phyloP scores from a whole-genome alignment of 345 rosid genomes.

The Clausena lansium region DNA sequence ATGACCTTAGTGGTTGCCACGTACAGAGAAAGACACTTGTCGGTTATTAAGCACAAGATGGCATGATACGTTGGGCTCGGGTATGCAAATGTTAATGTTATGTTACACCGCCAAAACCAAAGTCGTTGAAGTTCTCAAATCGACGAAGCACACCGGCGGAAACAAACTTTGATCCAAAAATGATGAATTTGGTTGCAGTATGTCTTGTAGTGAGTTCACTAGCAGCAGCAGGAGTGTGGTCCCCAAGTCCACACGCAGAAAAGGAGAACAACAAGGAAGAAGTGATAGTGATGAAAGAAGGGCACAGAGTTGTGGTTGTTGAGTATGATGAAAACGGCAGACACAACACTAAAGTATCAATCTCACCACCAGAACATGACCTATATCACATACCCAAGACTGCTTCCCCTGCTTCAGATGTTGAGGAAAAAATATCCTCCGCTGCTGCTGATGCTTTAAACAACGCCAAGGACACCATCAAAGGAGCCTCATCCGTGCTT shows the following conservation, averaged over 20 bases:
- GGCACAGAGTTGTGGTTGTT: conserved; percentile 61
- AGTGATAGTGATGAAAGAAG: conserved; percentile 61
- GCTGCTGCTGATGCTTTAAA: conserved; percentile 1
- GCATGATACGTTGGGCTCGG: neutral
- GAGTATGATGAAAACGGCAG: conserved; percentile 62
- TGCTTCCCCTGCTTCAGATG: neutral
- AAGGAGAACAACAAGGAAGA: conserved; percentile 13
- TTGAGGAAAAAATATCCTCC: neutral
- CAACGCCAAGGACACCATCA: conserved; percentile 25
- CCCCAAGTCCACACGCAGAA: conserved; percentile 32
- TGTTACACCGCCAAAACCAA: neutral
- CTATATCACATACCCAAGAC: neutral
- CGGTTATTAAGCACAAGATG: neutral
- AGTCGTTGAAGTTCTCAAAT: neutral
- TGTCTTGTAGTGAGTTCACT: conserved; percentile 49
- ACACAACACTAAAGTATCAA: conserved; percentile 56
- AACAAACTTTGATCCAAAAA: neutral
- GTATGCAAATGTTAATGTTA: neutral
- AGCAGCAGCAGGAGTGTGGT: conserved; percentile 56
- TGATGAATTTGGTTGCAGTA: conserved; percentile 61
- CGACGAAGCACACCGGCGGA: neutral
- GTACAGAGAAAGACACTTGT: neutral
- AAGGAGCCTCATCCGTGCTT: conserved; percentile 29
- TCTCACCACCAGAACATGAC: conserved; percentile 44
- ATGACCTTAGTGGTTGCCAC: neutral